Conservation (phyloP, 1,284 basidiomycete genomes). For the Cryptococcus deneoformans region DNA sequence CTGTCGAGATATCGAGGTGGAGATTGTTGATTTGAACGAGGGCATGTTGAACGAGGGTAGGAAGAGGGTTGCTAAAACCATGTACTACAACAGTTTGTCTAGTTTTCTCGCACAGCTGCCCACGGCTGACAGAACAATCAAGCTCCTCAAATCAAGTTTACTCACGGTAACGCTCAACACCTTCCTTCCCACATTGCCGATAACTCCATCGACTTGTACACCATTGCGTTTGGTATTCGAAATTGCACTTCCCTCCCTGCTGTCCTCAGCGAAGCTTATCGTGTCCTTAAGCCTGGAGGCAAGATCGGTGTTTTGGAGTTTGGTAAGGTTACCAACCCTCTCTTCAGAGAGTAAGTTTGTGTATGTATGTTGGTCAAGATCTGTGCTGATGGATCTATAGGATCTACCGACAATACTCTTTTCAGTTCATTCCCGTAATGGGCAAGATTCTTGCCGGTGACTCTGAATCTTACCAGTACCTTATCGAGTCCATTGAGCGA, state of each 20-base stretch:
- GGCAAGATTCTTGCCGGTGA: conserved; percentile 96
- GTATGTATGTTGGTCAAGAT: neutral
- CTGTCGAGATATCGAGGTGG: conserved; percentile 82
- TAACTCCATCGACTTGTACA: conserved; percentile 91
- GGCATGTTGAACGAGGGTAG: conserved; percentile 94
- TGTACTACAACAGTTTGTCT: conserved; percentile 90
- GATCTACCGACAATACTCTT: conserved; percentile 92
- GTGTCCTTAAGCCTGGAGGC: conserved; percentile 95
- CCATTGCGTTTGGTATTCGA: conserved; percentile 97
- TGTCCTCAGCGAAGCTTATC: conserved; percentile 84
- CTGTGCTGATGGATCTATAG: conserved; percentile 51
- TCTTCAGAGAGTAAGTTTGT: conserved; percentile 68
- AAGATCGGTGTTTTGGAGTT: conserved; percentile 97
- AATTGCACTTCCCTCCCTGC: conserved; percentile 94
- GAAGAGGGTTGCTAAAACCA: conserved; percentile 87
- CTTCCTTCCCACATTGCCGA: conserved; percentile 63
- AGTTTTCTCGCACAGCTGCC: neutral
- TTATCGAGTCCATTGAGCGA: conserved; percentile 94
- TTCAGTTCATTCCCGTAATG: conserved; percentile 89
- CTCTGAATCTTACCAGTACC: conserved; percentile 92
- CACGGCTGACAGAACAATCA: conserved; percentile 7
- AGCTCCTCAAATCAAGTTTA: conserved; percentile 93
- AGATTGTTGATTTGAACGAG: conserved; percentile 91
- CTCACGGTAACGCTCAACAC: conserved; percentile 89
- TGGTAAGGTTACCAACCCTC: conserved; percentile 85